A percentile compares a stretch with the other conserved stretches of the same genome.
phyloP scores from a whole-genome alignment of 257 asterid genomes.

The Ilex aquifolium region DNA sequence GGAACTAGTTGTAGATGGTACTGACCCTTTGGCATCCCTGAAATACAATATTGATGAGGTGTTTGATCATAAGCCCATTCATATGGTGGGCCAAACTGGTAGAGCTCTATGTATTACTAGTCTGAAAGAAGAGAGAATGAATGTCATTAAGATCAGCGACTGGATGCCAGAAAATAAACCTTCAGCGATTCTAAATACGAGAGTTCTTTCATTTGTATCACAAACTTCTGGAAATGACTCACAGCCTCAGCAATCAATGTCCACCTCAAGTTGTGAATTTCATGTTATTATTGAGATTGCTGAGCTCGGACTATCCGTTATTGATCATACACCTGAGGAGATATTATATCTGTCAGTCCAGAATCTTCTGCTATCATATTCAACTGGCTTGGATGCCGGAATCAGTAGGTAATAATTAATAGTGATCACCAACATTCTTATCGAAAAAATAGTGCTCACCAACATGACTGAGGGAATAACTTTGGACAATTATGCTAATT shows the following conservation, averaged over 20 bases:
- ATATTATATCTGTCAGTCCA: slow-evolving; percentile 76
- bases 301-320: slow-evolving; percentile 87
- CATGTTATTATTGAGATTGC: slow-evolving; percentile 86
- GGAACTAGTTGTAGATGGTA: slow-evolving; percentile 77
- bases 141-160: slow-evolving; percentile 80
- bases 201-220: slow-evolving; percentile 41
- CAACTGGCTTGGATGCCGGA: slow-evolving; percentile 94
- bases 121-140: slow-evolving; percentile 81
- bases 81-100: slow-evolving; percentile 52
- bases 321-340: slow-evolving; percentile 99
- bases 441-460: too few relatives aligned
- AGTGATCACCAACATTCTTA: too few relatives aligned
- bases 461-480: too few relatives aligned
- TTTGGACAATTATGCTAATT: too few relatives aligned
- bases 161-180: slow-evolving; percentile 73
- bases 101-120: slow-evolving; percentile 61
- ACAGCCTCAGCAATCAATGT: slow-evolving; percentile 46
- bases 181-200: slow-evolving; percentile 26
- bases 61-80: slow-evolving; percentile 75
- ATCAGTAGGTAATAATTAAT: slow-evolving; percentile 60
- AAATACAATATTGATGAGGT: slow-evolving; percentile 84
- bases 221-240: slow-evolving; percentile 37
- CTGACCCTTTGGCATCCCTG: slow-evolving; percentile 52
- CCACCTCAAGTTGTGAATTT: slow-evolving; percentile 60
- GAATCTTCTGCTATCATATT: slow-evolving; percentile 79